These are phyloP conservation scores for Saturnispora besseyi DNA, from an alignment of 805 yeast species.

Conservation along the genomic window DNA sequence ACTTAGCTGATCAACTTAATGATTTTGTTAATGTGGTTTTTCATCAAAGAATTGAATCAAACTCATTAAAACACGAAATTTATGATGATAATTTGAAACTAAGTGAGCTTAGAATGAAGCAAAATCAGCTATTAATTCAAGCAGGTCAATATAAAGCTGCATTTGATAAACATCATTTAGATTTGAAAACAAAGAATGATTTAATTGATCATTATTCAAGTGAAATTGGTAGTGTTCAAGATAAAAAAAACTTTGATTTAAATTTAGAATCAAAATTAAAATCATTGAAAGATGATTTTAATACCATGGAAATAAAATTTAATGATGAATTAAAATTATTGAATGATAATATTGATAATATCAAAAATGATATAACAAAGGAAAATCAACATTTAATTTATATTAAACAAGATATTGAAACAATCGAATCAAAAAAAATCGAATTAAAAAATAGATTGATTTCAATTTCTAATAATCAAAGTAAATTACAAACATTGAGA, in stretches of 20 bases:
- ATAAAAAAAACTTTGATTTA: slow-evolving; percentile 7
- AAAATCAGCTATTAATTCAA: slow-evolving; percentile 32
- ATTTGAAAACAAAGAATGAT: slow-evolving; percentile 13
- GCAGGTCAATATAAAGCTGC: slow-evolving; percentile 47
- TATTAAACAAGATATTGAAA: slow-evolving; percentile 32
- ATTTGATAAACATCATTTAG: slow-evolving; percentile 18
- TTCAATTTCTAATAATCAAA: slow-evolving; percentile 34
- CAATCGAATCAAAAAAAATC: slow-evolving; percentile 28
- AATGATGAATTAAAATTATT: slow-evolving; percentile 11
- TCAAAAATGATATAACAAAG: slow-evolving; percentile 30
- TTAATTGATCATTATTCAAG: slow-evolving; percentile 9
- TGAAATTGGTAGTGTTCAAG: slow-evolving; percentile 2
- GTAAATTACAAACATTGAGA: slow-evolving; percentile 38
- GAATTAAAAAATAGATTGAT: slow-evolving; percentile 32
- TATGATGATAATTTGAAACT: slow-evolving; percentile 11
- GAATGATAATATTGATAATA: slow-evolving; percentile 12
- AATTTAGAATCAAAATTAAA: slow-evolving; percentile 12
- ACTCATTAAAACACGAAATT: slow-evolving; percentile 14
- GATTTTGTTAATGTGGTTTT: slow-evolving; percentile 31
- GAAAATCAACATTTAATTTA: slow-evolving; percentile 38
- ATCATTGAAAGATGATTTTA: slow-evolving; percentile 4
- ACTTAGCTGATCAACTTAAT: slow-evolving; percentile 31
- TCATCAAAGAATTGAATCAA: slow-evolving; percentile 19
- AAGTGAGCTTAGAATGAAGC: slow-evolving; percentile 23
- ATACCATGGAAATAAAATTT: slow-evolving; percentile 2